phyloP scores from a whole-genome alignment of 2,329 filamentous ascomycete species.

The Rhynchosporium graminicola region DNA sequence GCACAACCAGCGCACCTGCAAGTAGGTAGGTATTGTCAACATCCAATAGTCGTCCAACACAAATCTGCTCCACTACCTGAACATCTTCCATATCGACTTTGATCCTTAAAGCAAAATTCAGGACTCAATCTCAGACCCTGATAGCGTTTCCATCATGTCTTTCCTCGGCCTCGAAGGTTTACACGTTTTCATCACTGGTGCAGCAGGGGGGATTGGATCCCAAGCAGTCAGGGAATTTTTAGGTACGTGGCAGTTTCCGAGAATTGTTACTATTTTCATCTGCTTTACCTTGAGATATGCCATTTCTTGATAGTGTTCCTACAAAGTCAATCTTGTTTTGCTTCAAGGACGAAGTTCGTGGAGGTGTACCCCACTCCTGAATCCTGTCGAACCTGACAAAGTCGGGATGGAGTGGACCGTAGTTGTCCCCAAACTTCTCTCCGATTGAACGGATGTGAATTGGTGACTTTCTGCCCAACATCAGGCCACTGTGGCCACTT shows the following conservation, averaged over 20 bases:
- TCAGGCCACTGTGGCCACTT: neutral
- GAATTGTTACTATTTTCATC: neutral
- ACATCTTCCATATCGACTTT: too few species aligned
- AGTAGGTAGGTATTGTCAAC: too few species aligned
- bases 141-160: constrained; percentile 20
- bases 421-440: neutral
- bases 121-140: neutral
- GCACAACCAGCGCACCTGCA: too few species aligned
- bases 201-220: constrained; percentile 52
- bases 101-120: neutral
- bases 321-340: neutral
- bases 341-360: constrained; percentile 7
- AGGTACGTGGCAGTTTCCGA: constrained; percentile 42
- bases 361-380: constrained; percentile 10
- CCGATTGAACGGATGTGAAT: neutral
- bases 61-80: too few species aligned
- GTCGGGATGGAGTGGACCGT: neutral
- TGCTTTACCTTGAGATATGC: neutral
- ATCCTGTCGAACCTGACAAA: constrained; percentile 5
- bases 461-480: neutral
- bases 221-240: constrained; percentile 54
- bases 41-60: too few species aligned
- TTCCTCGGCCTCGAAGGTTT: constrained; percentile 30
- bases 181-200: constrained; percentile 57
- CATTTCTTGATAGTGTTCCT: neutral